phyloP scores from a whole-genome alignment of 1,284 basidiomycete genomes.

The Ustilago tritici region DNA sequence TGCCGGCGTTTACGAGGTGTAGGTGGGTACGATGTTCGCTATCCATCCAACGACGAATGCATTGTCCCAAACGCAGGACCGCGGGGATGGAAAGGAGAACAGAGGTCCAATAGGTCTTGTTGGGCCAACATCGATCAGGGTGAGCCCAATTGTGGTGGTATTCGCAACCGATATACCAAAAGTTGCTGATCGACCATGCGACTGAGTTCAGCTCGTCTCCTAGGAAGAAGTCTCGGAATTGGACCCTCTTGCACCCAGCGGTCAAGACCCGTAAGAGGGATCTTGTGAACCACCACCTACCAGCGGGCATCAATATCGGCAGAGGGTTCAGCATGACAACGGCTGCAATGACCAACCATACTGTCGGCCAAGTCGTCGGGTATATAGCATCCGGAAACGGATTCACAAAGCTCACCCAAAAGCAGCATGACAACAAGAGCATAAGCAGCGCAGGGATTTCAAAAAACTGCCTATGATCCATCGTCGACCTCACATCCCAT shows the following conservation, averaged over 20 bases:
- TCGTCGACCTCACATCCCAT: constrained; percentile 77
- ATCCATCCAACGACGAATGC: constrained; percentile 85
- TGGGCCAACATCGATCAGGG: constrained; percentile 55
- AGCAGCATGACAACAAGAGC: constrained; percentile 81
- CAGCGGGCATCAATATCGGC: constrained; percentile 76
- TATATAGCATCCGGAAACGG: constrained; percentile 62
- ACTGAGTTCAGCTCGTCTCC: constrained; percentile 70
- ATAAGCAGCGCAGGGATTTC: constrained; percentile 85
- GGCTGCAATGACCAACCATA: constrained; percentile 80
- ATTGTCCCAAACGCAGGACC: constrained; percentile 83
- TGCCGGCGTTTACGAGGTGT: constrained; percentile 84
- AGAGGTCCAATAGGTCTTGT: constrained; percentile 65
- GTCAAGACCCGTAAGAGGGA: constrained; percentile 74
- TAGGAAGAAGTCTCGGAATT: constrained; percentile 69
- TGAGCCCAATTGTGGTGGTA: constrained; percentile 72
- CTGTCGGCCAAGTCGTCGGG: constrained; percentile 78
- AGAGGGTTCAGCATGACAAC: constrained; percentile 82
- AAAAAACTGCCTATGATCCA: constrained; percentile 85
- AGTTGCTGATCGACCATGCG: constrained; percentile 69
- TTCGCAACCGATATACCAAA: constrained; percentile 77
- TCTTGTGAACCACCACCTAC: constrained; percentile 83
- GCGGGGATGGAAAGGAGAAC: constrained; percentile 78
- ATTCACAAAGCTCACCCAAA: constrained; percentile 83
- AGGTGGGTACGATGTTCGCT: constrained; percentile 75
- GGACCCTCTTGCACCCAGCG: constrained; percentile 75